Conservation (phyloP, 2,329 filamentous ascomycete genomes). For the Calonectria hawksworthii region DNA sequence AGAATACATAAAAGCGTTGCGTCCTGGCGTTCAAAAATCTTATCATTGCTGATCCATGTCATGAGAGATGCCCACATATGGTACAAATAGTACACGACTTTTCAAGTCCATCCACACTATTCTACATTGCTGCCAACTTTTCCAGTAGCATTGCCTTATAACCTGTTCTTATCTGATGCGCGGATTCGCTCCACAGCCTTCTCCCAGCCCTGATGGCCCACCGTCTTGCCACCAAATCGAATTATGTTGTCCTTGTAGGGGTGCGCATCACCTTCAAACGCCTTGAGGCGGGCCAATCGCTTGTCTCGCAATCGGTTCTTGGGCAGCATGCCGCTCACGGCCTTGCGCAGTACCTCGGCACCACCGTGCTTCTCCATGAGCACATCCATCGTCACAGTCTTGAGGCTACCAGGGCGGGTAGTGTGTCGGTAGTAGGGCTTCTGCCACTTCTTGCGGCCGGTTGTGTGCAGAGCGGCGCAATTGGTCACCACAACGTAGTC, state of each 20-base stretch:
- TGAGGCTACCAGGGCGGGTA: conserved; percentile 88
- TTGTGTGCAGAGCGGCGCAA: conserved; percentile 88
- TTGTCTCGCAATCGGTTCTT: conserved; percentile 95
- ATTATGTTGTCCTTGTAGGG: conserved; percentile 93
- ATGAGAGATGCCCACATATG: conserved; percentile 47
- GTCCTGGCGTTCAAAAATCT: background rate
- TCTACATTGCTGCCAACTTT: conserved; percentile 28
- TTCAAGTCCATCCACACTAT: conserved; percentile 35
- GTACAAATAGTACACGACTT: conserved; percentile 51
- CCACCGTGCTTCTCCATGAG: conserved; percentile 96
- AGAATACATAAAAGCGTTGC: background rate
- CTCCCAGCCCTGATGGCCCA: conserved; percentile 68
- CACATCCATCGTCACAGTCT: conserved; percentile 92
- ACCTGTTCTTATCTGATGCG: conserved; percentile 62
- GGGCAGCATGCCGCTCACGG: conserved; percentile 96
- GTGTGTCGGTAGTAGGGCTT: conserved; percentile 98
- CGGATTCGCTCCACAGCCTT: conserved; percentile 65
- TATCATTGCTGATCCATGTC: conserved; percentile 44
- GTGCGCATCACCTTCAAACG: conserved; percentile 92
- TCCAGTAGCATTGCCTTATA: conserved; percentile 54
- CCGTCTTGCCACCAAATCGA: conserved; percentile 73
- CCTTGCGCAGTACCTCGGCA: conserved; percentile 89
- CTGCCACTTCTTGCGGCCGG: conserved; percentile 92
- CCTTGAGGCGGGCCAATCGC: conserved; percentile 89
- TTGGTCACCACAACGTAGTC: conserved; percentile 97